Base-by-base conservation (phyloP, 768 basidiomycete species). In the Tubosaeta brunneosetosa region DNA sequence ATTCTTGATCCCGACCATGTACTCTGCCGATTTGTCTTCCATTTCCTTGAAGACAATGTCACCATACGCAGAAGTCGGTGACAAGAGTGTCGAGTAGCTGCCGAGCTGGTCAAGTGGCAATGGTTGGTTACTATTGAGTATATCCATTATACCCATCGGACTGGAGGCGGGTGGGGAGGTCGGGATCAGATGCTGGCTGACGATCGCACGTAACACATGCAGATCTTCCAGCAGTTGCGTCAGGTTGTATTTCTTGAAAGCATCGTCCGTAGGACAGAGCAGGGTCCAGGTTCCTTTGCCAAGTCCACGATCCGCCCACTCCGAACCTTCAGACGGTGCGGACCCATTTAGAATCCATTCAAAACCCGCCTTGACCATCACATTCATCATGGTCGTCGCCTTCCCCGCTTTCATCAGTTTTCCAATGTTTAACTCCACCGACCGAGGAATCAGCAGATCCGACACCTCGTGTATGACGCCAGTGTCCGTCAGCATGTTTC, bases 261-360 rank as follows among this genome's bases (percentile, higher is more conserved):
- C 94, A 52, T 88, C 86, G 62, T 99, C 97, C 6, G 84, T 82
- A 3, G 97, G 97, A 59, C 90, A 94, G 19, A 99, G 77, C 4
- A 99, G 69, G 2, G 93, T 95, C 86, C 94, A 98, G 4, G 86
- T 84, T 9, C 68, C 70, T 25, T 74, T 77, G 17, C 66, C 63
- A n/a, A 78, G 61, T 42, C 71, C 76, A 51, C 67, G 63, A 14
- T 83, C 75, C 6, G 78, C 79, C 84, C 85, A 90, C 11, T 71
- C 73, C 10, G 86, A 85, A 49, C 75, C 85, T 59, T 83, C 81
- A 5, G 89, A 88, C 7, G 88, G 88, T 1, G 78, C 72, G 6
- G 84, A 88, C 5, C 94, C 95, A 58, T 97, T 86, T 50, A 97
- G 72, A 34, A 97, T 72, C 94, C 94, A 97, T 34, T 86, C 88